Base-by-base conservation (phyloP, 768 basidiomycete species). In the Collybia sordida region DNA sequence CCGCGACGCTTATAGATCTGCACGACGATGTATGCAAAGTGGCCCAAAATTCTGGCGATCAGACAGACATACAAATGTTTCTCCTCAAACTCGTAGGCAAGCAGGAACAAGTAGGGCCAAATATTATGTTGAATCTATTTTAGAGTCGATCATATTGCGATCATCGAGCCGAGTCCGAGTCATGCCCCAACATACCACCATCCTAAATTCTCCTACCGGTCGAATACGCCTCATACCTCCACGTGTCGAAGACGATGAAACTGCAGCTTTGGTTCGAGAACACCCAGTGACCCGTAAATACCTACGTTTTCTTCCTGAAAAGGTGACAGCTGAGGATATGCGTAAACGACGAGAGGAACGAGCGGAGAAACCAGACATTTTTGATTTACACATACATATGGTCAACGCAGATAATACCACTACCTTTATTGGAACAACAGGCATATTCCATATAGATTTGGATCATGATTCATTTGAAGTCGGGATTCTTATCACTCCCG, bases 401-500 rank as follows among this genome's bases (percentile, higher is more conserved):
- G 45, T 58, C 8, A 47, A 64, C 27, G 53, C 59, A 6, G 60
- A 67, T n/a, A 67, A 63, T 4, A 43, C 47, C 3, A 54, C 51
- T 11, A 55, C 57, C 28, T 71, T 72, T 44, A 72, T 62, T 8
- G 78, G 78, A 2, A 56, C 61, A 41, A 66, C 68, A 1, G 72
- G 70, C 1, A 56, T 73, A 47, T 72, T 73, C 56, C 60, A 72
- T 31, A 60, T 78, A 51, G 69, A 79, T 49, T 57, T 59, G 4
- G 41, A 28, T 7, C 58, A 71, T 50, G 55, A 56, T 6, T 70
- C 69, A 11, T 75, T 74, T 53, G 74, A 79, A 50, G 59, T 63
- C 3, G 76, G 77, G 12, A 71, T 79, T 49, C 51, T 74, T 18
- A 54, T 79, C 35, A 51, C 57, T 24, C 69, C 74, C 4, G 67